phyloP scores from a whole-genome alignment of 75 land plant species.

The Picea glauca region DNA sequence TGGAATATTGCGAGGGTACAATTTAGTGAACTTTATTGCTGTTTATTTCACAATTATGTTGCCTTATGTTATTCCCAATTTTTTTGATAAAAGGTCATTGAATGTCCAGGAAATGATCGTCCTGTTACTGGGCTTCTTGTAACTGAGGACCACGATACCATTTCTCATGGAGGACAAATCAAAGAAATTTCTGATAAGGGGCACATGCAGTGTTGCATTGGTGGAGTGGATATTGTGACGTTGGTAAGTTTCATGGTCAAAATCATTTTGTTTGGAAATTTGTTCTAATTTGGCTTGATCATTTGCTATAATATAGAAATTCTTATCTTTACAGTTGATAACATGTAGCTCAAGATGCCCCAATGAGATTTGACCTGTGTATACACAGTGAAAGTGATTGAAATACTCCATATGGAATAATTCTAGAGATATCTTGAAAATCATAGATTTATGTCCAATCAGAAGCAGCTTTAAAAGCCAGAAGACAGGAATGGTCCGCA shows the following conservation, averaged over 20 bases:
- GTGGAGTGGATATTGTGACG: slow-evolving; percentile 83
- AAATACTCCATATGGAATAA: not conserved
- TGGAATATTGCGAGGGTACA: not conserved
- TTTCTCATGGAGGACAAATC: not conserved
- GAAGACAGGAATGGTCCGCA: too few relatives aligned
- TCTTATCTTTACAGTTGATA: not conserved
- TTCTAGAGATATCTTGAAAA: not conserved
- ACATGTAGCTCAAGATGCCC: slow-evolving; percentile 1
- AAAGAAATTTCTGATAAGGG: slow-evolving; percentile 6
- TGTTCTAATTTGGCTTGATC: not conserved
- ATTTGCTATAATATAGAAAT: not conserved
- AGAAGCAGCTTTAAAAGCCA: too few relatives aligned
- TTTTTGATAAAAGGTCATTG: not conserved
- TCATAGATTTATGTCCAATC: too few relatives aligned
- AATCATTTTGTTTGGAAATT: slow-evolving; percentile 1
- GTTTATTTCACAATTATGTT: not conserved
- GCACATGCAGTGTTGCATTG: slow-evolving; percentile 42
- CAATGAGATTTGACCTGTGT: too few relatives aligned
- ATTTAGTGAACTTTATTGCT: not conserved
- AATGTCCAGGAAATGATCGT: slow-evolving; percentile 1
- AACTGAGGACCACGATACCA: not conserved
- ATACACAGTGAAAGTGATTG: not conserved
- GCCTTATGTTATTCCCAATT: not conserved
- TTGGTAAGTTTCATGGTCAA: slow-evolving; percentile 18
- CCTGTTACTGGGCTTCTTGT: not conserved